Percentiles rank a stretch among this genome's conserved stretches.
These are phyloP conservation scores for Epichloe typhina DNA, from an alignment of 2,329 filamentous ascomycete species.

Conservation along the genomic window DNA sequence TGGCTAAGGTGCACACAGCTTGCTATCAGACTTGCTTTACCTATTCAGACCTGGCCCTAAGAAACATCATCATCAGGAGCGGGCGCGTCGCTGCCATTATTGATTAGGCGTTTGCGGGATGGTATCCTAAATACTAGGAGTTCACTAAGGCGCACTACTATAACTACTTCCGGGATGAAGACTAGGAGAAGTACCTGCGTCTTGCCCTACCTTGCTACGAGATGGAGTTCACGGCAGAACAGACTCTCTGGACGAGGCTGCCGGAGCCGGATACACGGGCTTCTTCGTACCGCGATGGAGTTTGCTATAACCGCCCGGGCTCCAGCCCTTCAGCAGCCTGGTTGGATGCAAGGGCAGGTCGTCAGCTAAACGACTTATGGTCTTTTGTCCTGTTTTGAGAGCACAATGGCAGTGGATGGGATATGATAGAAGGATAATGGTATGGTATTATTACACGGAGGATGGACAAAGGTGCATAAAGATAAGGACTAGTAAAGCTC, in stretches of 20 bases:
- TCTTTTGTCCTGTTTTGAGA: slow-evolving; percentile 4
- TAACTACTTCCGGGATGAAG: slow-evolving; percentile 6
- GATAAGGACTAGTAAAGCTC: too few relatives aligned
- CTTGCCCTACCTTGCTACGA: slow-evolving; percentile 12
- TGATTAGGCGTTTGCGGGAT: slow-evolving; percentile 21
- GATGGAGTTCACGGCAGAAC: slow-evolving; percentile 13
- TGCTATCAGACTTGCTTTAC: slow-evolving; percentile 14
- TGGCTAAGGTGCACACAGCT: slow-evolving; percentile 12
- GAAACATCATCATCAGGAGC: slow-evolving; percentile 16
- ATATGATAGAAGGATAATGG: neutral
- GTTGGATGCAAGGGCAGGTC: slow-evolving; percentile 11
- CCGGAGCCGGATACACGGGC: slow-evolving; percentile 11
- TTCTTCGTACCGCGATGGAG: slow-evolving; percentile 7
- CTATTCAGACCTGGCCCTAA: slow-evolving; percentile 14
- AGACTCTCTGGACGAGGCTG: slow-evolving; percentile 10
- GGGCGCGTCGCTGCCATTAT: slow-evolving; percentile 16
- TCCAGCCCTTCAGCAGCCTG: slow-evolving; percentile 12
- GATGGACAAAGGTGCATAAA: too few relatives aligned
- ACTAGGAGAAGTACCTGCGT: slow-evolving; percentile 12
- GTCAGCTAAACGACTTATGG: slow-evolving; percentile 10
- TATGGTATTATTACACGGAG: too few relatives aligned
- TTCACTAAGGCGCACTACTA: slow-evolving; percentile 15
- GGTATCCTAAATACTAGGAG: slow-evolving; percentile 22
- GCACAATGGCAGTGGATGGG: neutral
- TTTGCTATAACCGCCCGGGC: slow-evolving; percentile 4